Conservation (phyloP, 2,329 filamentous ascomycete species). For the Mollisia scopiformis region DNA sequence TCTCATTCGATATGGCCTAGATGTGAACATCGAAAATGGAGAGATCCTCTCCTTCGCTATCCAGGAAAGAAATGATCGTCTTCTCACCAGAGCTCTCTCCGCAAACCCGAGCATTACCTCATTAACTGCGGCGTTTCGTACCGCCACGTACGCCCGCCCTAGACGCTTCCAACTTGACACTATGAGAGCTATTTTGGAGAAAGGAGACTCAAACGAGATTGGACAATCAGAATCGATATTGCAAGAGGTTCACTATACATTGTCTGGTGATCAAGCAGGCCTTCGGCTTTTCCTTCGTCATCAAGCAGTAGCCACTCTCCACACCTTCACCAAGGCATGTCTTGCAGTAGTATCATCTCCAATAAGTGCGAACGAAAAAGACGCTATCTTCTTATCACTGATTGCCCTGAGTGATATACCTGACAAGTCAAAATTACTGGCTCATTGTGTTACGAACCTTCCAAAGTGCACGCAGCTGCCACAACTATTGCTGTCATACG, state of each 20-base stretch:
- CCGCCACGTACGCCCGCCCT: background rate
- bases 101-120: slow-evolving; percentile 6
- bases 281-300: slow-evolving; percentile 8
- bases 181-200: slow-evolving; percentile 10
- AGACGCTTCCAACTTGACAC: slow-evolving; percentile 2
- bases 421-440: background rate
- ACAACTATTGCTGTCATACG: slow-evolving; percentile 5
- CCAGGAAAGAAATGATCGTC: slow-evolving; percentile 1
- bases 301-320: slow-evolving; percentile 4
- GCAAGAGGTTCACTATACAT: background rate
- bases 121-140: slow-evolving; percentile 8
- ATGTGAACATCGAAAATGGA: slow-evolving; percentile 6
- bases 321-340: slow-evolving; percentile 3
- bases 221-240: slow-evolving; percentile 6
- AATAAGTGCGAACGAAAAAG: slow-evolving; percentile 9
- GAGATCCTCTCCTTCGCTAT: slow-evolving; percentile 9
- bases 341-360: slow-evolving; percentile 3
- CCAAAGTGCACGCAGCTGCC: slow-evolving; percentile 9
- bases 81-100: slow-evolving; percentile 9
- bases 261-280: slow-evolving; percentile 4
- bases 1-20: slow-evolving; percentile 5
- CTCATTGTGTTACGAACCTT: background rate
- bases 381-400: background rate
- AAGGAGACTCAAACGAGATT: slow-evolving; percentile 9
- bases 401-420: background rate